Percentiles rank a stretch among this genome's conserved stretches.
phyloP scores from a whole-genome alignment of 306 rosid species.

The Arachis stenosperma region DNA sequence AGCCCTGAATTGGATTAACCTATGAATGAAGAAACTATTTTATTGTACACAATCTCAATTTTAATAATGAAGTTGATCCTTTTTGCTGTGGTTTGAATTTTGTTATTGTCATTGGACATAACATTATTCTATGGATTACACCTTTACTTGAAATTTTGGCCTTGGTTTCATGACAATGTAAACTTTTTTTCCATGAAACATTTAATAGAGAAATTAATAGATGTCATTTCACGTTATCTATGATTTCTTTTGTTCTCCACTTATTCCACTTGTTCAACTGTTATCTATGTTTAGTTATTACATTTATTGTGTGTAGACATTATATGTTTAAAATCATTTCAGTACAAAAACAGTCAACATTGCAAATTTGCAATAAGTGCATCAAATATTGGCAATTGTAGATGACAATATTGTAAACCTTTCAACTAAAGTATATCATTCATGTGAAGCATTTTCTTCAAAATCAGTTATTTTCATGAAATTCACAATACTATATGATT shows the following conservation, averaged over 20 bases:
- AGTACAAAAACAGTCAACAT: no score
- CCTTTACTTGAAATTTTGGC: constrained; percentile 22
- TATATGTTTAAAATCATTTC: no score
- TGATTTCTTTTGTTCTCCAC: not conserved
- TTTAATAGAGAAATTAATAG: constrained; percentile 6
- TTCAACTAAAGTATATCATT: no score
- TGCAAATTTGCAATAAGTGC: not conserved
- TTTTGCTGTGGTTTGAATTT: not conserved
- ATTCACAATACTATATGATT: no score
- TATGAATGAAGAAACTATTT: constrained; percentile 29
- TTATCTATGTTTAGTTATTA: not conserved
- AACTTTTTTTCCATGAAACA: constrained; percentile 21
- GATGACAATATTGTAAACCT: no score
- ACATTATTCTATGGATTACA: not conserved
- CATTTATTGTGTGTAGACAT: not conserved
- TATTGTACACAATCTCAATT: constrained; percentile 40
- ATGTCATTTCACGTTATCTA: not conserved
- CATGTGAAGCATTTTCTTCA: no score
- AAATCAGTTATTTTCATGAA: no score
- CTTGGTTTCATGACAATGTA: constrained; percentile 15
- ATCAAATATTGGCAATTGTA: not conserved
- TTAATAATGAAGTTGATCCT: constrained; percentile 8
- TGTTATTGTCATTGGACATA: constrained; percentile 18
- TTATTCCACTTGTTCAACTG: not conserved
- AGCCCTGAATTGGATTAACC: constrained; percentile 37